Evolutionary conservation across 1,284 basidiomycete species (phyloP), one percentile per base, ranked within the genome.

Genomic region (Trametes pubescens): DNA sequence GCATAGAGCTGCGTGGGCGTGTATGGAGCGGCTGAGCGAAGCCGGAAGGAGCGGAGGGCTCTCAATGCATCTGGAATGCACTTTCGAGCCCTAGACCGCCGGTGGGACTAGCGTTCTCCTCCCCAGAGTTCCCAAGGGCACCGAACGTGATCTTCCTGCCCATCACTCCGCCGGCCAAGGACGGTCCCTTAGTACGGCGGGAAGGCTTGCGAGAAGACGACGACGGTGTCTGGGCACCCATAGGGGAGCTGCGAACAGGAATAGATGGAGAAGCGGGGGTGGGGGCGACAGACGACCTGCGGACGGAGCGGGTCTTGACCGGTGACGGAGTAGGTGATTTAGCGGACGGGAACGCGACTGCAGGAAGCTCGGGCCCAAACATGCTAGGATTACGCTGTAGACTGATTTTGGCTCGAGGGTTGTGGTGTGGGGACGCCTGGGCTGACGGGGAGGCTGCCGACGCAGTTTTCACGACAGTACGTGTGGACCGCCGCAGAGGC

Each of bases 341-440:
- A 9, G 52, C 29, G 43, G 43, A 47, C 24, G 59, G 58, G 13
- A 56, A 51, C 58, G 29, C 51, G 18, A 54, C 34, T 48, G 57
- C 52, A 40, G 75, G 75, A 6, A 78, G 66, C 69, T 76, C 86
- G 54, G 78, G 79, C 13, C 87, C 87, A 56, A 89, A 79, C 38
- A 88, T 86, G 72, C 84, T 87, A 7, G 86, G 84, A 65, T 88
- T 87, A 47, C 86, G 79, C 72, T 85, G 80, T 14, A 82, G 64
- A 65, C 81, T 85, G 77, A 82, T 82, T 54, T 65, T 72, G 10
- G 67, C 66, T 26, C 69, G 57, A 73, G 78, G 64, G 64, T 70
- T 56, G 51, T 65, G 71, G n/a, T 57, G 68, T 7, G 58, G 29
- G 40, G 52, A 56, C 24, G 66, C 69, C 49, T 68, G 72, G 61